phyloP scores from a whole-genome alignment of 176 grass and related monocot genomes.

The Phragmites australis region DNA sequence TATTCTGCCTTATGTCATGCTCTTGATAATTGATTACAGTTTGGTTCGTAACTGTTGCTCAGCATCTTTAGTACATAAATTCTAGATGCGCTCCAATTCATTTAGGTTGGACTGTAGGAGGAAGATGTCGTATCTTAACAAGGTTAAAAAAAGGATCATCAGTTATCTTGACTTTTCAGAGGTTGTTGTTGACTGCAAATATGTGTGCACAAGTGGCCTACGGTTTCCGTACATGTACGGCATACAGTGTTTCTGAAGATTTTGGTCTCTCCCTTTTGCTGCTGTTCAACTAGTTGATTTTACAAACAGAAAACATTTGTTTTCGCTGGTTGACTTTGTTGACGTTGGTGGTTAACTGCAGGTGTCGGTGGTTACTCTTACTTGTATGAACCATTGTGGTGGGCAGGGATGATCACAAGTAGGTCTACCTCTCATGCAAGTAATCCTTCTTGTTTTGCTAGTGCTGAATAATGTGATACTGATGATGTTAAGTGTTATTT shows the following conservation, averaged over 20 bases:
- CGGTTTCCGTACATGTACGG: background rate
- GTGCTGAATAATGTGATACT: conserved; percentile 36
- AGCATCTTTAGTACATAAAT: background rate
- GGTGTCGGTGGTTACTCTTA: conserved; percentile 95
- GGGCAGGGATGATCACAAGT: conserved; percentile 98
- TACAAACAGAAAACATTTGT: background rate
- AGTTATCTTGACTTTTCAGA: background rate
- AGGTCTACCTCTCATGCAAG: conserved; percentile 37
- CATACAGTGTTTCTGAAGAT: background rate
- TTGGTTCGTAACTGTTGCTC: background rate
- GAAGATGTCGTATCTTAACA: background rate
- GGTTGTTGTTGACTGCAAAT: conserved; percentile 10
- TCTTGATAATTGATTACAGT: background rate
- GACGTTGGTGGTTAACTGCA: conserved; percentile 45
- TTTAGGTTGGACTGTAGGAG: background rate
- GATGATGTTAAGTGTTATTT: conserved; percentile 24
- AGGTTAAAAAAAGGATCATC: background rate
- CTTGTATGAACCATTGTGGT: conserved; percentile 94
- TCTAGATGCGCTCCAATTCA: background rate
- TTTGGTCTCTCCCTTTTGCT: background rate
- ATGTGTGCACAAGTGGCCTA: background rate
- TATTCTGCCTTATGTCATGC: background rate
- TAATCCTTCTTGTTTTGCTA: conserved; percentile 15
- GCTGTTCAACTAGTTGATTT: background rate
- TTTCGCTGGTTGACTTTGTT: background rate